phyloP scores from a whole-genome alignment of 108 stramenopile species.

The Craspedostauros australis region DNA sequence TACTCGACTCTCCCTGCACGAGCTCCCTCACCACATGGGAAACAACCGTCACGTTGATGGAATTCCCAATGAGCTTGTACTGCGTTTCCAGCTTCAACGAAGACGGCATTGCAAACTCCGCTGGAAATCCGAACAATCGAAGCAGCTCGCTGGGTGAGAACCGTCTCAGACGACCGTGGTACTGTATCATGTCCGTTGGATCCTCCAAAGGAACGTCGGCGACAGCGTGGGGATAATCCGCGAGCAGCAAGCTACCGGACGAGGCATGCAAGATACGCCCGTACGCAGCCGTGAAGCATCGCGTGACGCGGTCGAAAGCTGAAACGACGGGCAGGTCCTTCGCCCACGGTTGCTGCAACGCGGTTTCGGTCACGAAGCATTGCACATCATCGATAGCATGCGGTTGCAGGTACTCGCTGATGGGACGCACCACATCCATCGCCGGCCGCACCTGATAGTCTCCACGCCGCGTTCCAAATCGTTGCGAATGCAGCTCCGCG shows the following conservation, averaged over 20 bases:
- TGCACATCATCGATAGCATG: no score
- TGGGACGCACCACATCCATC: no score
- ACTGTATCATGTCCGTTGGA: constrained; percentile 25
- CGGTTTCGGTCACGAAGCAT: constrained; percentile 11
- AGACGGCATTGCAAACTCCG: constrained; percentile 21
- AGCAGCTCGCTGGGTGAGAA: constrained; percentile 41
- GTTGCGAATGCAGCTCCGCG: constrained; percentile 22
- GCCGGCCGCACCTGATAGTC: background rate
- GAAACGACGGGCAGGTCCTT: constrained; percentile 24
- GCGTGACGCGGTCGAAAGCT: constrained; percentile 20
- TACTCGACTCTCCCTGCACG: no score
- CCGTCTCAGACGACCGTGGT: constrained; percentile 21
- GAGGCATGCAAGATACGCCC: constrained; percentile 29
- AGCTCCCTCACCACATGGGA: constrained; percentile 16
- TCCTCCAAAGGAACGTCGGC: constrained; percentile 7
- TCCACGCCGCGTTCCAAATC: constrained; percentile 11
- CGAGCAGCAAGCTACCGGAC: constrained; percentile 32
- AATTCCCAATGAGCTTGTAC: constrained; percentile 50
- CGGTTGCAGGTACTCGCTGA: no score
- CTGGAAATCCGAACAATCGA: constrained; percentile 38
- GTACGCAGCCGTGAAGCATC: constrained; percentile 49
- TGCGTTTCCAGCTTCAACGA: constrained; percentile 26
- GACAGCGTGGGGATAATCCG: background rate
- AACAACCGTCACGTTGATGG: constrained; percentile 39
- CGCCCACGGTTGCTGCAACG: constrained; percentile 29